Conservation (phyloP, 179 eudicot species). For the Kewa caespitosa region DNA sequence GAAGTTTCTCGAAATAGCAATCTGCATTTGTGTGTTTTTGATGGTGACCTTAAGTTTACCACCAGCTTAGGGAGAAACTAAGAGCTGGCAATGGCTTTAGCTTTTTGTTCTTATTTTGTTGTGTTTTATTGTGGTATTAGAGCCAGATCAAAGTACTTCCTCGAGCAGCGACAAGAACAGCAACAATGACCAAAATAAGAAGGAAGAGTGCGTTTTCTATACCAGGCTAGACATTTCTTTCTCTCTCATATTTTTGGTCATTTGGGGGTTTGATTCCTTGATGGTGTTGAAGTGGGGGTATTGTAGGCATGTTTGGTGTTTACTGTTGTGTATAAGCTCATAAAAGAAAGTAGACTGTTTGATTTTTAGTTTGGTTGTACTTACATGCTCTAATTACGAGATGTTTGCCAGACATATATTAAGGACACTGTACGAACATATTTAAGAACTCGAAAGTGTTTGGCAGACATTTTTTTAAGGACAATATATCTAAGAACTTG, state of each 20-base stretch:
- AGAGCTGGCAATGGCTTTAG: conserved; percentile 10
- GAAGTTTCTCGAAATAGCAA: background rate
- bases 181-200: background rate
- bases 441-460: too few relatives aligned
- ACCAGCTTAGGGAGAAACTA: background rate
- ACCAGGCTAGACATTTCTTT: background rate
- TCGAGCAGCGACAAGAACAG: conserved; percentile 9
- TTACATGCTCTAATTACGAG: conserved; percentile 23
- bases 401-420: too few relatives aligned
- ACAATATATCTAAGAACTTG: conserved; percentile 2
- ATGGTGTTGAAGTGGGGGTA: conserved; percentile 12
- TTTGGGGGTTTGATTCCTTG: background rate
- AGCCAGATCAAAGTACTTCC: conserved; percentile 10
- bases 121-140: background rate
- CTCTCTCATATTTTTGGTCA: background rate
- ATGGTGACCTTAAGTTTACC: background rate
- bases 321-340: background rate
- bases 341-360: conserved; percentile 1
- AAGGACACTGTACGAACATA: too few relatives aligned
- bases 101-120: background rate
- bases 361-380: conserved; percentile 15
- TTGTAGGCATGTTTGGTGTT: conserved; percentile 7
- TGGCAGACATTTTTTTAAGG: too few relatives aligned
- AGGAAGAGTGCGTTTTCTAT: conserved; percentile 8
- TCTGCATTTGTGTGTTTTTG: background rate